A percentile compares a stretch with the other conserved stretches of the same genome.
Evolutionary conservation across 371 early-diverging fungal genomes (phyloP).

Genomic region (Apophysomyces variabilis): DNA sequence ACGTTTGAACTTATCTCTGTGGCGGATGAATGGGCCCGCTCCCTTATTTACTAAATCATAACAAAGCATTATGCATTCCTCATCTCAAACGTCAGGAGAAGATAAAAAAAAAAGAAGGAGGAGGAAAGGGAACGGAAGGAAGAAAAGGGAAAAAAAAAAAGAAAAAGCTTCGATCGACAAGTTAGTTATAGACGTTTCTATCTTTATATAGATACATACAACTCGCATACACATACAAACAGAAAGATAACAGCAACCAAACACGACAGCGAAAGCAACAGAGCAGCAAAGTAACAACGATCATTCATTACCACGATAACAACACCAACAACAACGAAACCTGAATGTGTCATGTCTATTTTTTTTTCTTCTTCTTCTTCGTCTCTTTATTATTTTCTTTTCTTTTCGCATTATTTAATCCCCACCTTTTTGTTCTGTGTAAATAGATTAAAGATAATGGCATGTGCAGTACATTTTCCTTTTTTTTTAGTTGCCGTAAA

Average conservation of each 20-base stretch:
- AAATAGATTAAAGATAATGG: no score
- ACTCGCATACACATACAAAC: constrained; percentile 1
- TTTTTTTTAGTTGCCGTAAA: no score
- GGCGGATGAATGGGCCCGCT: constrained; percentile 56
- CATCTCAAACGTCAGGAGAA: neutral
- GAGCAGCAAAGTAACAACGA: neutral
- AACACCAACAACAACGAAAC: no score
- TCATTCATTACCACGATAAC: neutral
- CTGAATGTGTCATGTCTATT: no score
- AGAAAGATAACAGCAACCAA: neutral
- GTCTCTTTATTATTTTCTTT: no score
- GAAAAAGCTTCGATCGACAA: neutral
- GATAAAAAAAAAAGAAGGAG: no score
- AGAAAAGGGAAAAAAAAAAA: no score
- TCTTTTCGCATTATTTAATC: no score
- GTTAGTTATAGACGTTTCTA: constrained; percentile 7
- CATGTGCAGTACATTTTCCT: no score
- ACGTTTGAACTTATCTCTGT: constrained; percentile 57
- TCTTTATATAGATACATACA: constrained; percentile 4
- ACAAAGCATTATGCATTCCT: constrained; percentile 7
- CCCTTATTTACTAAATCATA: constrained; percentile 39
- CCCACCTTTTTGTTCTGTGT: no score
- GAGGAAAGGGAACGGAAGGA: no score
- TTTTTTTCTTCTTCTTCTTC: no score
- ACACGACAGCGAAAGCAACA: neutral